Conservation (phyloP, 2,329 filamentous ascomycete genomes). For the Mariannaea elegans region DNA sequence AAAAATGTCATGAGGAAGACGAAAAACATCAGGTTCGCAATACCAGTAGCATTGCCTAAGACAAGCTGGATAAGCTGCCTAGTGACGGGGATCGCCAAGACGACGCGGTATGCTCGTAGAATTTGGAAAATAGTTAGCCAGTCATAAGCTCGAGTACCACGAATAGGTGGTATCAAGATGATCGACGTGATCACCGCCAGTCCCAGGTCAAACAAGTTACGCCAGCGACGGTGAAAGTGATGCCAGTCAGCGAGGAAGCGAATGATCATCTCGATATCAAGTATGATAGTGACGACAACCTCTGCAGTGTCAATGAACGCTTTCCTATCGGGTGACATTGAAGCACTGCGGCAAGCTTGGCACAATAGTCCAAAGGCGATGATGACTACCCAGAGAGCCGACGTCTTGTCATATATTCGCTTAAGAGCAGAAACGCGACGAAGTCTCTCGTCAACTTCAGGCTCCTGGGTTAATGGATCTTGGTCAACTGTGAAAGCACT, state of each 20-base stretch:
- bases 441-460: constrained; percentile 49
- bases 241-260: constrained; percentile 84
- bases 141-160: constrained; percentile 76
- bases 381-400: constrained; percentile 79
- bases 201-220: constrained; percentile 82
- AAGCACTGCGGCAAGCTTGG: constrained; percentile 79
- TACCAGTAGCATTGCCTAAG: constrained; percentile 89
- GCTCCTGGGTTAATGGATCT: constrained; percentile 51
- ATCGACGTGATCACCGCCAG: constrained; percentile 84
- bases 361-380: constrained; percentile 84
- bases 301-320: constrained; percentile 78
- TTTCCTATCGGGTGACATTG: constrained; percentile 71
- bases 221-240: constrained; percentile 75
- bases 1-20: constrained; percentile 96
- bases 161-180: constrained; percentile 86
- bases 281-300: constrained; percentile 76
- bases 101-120: constrained; percentile 88
- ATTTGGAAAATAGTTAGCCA: constrained; percentile 97
- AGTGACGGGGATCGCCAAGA: constrained; percentile 88
- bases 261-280: constrained; percentile 84
- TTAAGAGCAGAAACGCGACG: constrained; percentile 65
- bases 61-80: constrained; percentile 87
- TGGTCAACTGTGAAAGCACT: constrained; percentile 90
- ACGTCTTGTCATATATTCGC: constrained; percentile 76
- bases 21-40: constrained; percentile 93